phyloP scores from a whole-genome alignment of 108 stramenopile genomes.

The Skeletonema potamos region DNA sequence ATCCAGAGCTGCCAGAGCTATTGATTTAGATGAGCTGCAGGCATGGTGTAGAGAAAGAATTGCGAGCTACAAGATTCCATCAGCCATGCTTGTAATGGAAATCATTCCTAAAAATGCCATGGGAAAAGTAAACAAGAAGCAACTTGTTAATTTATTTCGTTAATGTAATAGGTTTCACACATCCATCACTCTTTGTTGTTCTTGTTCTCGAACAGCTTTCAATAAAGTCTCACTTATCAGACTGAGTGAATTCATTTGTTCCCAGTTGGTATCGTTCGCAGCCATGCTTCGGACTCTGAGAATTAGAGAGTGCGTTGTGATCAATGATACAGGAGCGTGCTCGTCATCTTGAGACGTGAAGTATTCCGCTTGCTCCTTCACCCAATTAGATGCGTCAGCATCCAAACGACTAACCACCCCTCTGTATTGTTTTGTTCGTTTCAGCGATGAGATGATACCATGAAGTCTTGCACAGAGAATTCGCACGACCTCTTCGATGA shows the following conservation, averaged over 20 bases:
- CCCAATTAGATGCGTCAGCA: slow-evolving; percentile 73
- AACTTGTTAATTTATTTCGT: slow-evolving; percentile 31
- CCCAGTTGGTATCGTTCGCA: slow-evolving; percentile 40
- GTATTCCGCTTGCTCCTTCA: slow-evolving; percentile 61
- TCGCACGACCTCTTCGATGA: slow-evolving; percentile 59
- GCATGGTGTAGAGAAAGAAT: slow-evolving; percentile 32
- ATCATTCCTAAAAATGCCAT: slow-evolving; percentile 71
- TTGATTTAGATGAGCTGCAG: slow-evolving; percentile 43
- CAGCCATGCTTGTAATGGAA: slow-evolving; percentile 33
- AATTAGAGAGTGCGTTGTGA: slow-evolving; percentile 63
- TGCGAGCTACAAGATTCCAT: slow-evolving; percentile 53
- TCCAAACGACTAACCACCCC: slow-evolving; percentile 69
- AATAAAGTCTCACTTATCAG: slow-evolving; percentile 63
- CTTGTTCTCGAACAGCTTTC: slow-evolving; percentile 51
- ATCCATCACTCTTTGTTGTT: slow-evolving; percentile 20
- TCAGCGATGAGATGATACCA: slow-evolving; percentile 42
- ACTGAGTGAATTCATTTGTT: slow-evolving; percentile 61
- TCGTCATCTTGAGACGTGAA: slow-evolving; percentile 16
- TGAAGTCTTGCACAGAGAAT: slow-evolving; percentile 71
- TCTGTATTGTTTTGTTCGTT: slow-evolving; percentile 48
- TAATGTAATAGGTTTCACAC: slow-evolving; percentile 1
- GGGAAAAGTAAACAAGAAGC: slow-evolving; percentile 76
- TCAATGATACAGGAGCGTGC: slow-evolving; percentile 42
- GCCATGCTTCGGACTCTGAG: slow-evolving; percentile 63
- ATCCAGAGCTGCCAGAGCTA: background rate